Evolutionary conservation across 768 basidiomycete species (phyloP).

Genomic region (Gelatoporia subvermispora): DNA sequence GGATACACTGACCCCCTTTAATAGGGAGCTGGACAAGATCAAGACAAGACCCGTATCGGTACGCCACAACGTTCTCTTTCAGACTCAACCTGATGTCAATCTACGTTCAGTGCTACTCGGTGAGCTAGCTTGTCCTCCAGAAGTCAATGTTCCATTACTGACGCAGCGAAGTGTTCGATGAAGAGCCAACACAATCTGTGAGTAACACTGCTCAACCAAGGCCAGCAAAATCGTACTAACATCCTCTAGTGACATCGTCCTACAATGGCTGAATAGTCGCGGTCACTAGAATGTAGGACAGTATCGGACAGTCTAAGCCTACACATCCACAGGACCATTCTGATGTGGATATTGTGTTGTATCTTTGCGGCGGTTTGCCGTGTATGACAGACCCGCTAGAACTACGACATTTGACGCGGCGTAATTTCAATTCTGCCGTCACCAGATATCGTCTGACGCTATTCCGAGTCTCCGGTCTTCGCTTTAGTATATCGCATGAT

Average conservation of each 20-base stretch:
- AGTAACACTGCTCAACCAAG: constrained; percentile 23
- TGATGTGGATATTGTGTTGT: too few species aligned
- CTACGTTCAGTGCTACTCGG: constrained; percentile 67
- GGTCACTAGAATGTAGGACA: constrained; percentile 49
- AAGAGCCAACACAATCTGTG: constrained; percentile 92
- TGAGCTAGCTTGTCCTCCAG: constrained; percentile 28
- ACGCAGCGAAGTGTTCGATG: constrained; percentile 75
- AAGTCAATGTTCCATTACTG: not conserved
- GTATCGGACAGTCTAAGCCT: too few species aligned
- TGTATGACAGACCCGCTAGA: too few species aligned
- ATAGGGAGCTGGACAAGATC: constrained; percentile 75
- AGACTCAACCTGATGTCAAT: not conserved
- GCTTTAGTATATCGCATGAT: too few species aligned
- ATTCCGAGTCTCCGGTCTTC: too few species aligned
- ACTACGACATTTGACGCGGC: too few species aligned
- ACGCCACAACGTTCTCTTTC: constrained; percentile 26
- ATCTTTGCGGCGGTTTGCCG: too few species aligned
- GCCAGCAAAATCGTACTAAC: not conserved
- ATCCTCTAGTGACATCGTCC: constrained; percentile 65
- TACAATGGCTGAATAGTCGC: constrained; percentile 80
- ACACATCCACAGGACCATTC: too few species aligned
- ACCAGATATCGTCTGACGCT: too few species aligned
- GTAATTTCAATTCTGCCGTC: too few species aligned
- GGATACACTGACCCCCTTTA: not conserved
- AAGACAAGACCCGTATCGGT: constrained; percentile 82